Base-by-base conservation (phyloP, 2,329 filamentous ascomycete genomes). In the Ophiostoma sp. region DNA sequence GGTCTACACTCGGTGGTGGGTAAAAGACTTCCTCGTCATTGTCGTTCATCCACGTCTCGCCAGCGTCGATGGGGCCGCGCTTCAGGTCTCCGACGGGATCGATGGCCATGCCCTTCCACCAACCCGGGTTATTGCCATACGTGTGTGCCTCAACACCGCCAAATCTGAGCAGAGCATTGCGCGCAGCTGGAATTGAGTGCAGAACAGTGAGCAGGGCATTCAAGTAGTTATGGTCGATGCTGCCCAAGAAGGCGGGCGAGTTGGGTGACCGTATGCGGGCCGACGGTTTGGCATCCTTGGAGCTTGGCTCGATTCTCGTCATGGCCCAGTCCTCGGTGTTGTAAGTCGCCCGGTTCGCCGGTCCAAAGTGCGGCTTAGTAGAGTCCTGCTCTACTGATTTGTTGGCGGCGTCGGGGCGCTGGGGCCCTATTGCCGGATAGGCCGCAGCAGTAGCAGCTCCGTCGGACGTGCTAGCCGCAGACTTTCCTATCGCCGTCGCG, bases 311-410 rank as follows among this genome's bases (percentile, higher is more conserved):
- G 68, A 78, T 75, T 0, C 79, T 80, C 0, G 88, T 82, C 83
- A 89, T 83, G 11, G 83, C 84, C 87, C 87, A 89, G 71, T 83
- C 79, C 64, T 79, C 78, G 40, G 79, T 74, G 52, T 87, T 83
- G 71, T 89, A 88, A 49, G 84, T 78, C 1, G 77, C 74, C 47
- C 85, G 79, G 62, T 81, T 87, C 4, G 87, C 85, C 0, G 86
- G 87, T 1, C 86, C 86, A 76, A 89, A 89, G 63, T 83, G 74
- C 4, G 81, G 79, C n/a, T 77, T 71, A 58, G 76, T 75, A 0
- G 76, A 40, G 38, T 18, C 41, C 40, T 18, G 38, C 6, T 63
- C 16, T 38, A 8, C 6, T 7, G 60, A 6, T 12, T 16, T 16
- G 38, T 8, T 6, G 16, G 58, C 58, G 16, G 38, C 9, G 5